These are phyloP conservation scores for Fomes fomentarius DNA, from an alignment of 1,284 basidiomycete species.

Conservation along the genomic window DNA sequence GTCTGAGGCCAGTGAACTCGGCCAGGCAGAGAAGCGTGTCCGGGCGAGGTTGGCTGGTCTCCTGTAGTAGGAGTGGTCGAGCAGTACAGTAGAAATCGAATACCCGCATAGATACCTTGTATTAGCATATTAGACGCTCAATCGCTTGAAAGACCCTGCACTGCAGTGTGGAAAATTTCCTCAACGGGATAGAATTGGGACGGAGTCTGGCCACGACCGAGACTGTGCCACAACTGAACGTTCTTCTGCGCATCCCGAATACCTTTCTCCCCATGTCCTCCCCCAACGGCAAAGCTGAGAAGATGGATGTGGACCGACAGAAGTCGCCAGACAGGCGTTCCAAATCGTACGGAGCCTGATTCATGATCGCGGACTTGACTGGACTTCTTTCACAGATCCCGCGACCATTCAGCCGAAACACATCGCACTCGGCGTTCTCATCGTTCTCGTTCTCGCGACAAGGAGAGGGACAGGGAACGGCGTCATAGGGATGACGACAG, in stretches of 20 bases:
- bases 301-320: constrained; percentile 62
- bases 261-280: constrained; percentile 38
- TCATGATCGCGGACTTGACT: constrained; percentile 13
- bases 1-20: constrained; percentile 55
- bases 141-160: neutral
- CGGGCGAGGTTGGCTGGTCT: constrained; percentile 49
- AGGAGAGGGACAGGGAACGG: constrained; percentile 45
- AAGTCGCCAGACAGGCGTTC: constrained; percentile 54
- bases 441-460: constrained; percentile 57
- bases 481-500: constrained; percentile 35
- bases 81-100: neutral
- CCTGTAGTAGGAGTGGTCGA: constrained; percentile 30
- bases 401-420: constrained; percentile 74
- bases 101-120: constrained; percentile 2
- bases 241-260: neutral
- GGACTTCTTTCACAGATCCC: constrained; percentile 47
- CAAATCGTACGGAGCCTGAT: constrained; percentile 56
- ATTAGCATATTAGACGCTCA: constrained; percentile 5
- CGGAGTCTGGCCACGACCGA: constrained; percentile 11
- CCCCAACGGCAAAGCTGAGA: constrained; percentile 57
- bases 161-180: neutral
- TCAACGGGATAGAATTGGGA: constrained; percentile 1
- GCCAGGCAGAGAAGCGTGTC: constrained; percentile 62
- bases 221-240: neutral
- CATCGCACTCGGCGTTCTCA: constrained; percentile 71